Conservation (phyloP, 805 yeast genomes). For the Lipomyces starkeyi region DNA sequence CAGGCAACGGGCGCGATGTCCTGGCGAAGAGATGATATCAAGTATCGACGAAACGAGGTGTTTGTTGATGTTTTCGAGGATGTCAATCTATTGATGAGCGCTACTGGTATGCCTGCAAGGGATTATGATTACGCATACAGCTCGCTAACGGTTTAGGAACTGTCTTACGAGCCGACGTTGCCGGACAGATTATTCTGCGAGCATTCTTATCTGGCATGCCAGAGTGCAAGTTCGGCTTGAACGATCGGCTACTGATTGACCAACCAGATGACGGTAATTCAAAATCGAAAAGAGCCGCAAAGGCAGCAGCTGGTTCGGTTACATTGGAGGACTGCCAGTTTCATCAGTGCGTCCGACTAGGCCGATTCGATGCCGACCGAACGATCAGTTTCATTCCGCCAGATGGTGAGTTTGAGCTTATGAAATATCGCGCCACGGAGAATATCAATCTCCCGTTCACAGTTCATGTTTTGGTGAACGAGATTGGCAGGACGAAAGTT, state of each 20-base stretch:
- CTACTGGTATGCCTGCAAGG: slow-evolving; percentile 52
- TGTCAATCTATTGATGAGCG: slow-evolving; percentile 69
- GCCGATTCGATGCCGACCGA: slow-evolving; percentile 66
- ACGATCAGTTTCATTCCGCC: slow-evolving; percentile 80
- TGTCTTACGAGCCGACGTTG: slow-evolving; percentile 70
- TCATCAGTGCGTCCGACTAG: slow-evolving; percentile 78
- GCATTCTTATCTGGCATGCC: slow-evolving; percentile 84
- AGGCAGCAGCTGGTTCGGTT: slow-evolving; percentile 57
- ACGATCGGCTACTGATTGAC: slow-evolving; percentile 54
- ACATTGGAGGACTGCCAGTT: slow-evolving; percentile 76
- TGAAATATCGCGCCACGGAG: slow-evolving; percentile 67
- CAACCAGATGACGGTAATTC: slow-evolving; percentile 39
- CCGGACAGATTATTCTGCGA: slow-evolving; percentile 74
- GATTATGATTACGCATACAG: not conserved
- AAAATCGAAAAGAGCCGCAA: slow-evolving; percentile 42
- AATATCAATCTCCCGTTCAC: slow-evolving; percentile 73
- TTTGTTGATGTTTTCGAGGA: slow-evolving; percentile 77
- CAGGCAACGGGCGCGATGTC: slow-evolving; percentile 55
- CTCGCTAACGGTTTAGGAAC: slow-evolving; percentile 44
- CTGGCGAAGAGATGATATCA: slow-evolving; percentile 75
- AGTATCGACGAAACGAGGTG: slow-evolving; percentile 82
- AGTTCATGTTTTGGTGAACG: slow-evolving; percentile 61
- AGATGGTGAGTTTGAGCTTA: slow-evolving; percentile 77
- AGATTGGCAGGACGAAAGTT: slow-evolving; percentile 52
- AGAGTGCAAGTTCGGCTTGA: slow-evolving; percentile 77